Percentiles rank a stretch among this genome's conserved stretches.
These are phyloP conservation scores for Cryomyces antarcticus DNA, from an alignment of 495 filamentous ascomycete species.

Conservation along the genomic window DNA sequence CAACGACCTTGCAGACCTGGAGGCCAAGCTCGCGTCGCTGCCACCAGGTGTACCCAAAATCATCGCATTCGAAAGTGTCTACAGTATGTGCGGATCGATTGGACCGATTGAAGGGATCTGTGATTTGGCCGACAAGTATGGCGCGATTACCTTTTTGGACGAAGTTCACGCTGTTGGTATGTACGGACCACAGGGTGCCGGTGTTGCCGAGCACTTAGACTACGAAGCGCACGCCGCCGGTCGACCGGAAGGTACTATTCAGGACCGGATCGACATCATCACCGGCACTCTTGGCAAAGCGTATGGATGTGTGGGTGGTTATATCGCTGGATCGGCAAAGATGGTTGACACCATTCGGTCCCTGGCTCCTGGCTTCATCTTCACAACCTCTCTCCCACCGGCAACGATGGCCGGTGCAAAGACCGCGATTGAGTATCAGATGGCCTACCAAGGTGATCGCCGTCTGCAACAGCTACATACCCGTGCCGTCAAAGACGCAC, in stretches of 20 bases:
- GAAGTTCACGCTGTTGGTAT: slow-evolving; percentile 98
- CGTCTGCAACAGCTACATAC: slow-evolving; percentile 90
- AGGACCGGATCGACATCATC: slow-evolving; percentile 94
- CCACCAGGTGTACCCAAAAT: slow-evolving; percentile 79
- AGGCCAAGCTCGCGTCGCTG: slow-evolving; percentile 73
- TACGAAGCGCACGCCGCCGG: slow-evolving; percentile 57
- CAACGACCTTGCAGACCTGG: slow-evolving; percentile 79
- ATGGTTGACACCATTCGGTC: slow-evolving; percentile 93
- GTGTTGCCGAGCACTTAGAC: slow-evolving; percentile 93
- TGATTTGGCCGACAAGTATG: slow-evolving; percentile 91
- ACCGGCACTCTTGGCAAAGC: slow-evolving; percentile 94
- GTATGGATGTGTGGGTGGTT: slow-evolving; percentile 92
- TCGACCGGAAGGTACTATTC: slow-evolving; percentile 59
- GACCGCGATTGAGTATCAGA: slow-evolving; percentile 84
- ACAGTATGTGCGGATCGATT: slow-evolving; percentile 96
- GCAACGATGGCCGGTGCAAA: slow-evolving; percentile 92
- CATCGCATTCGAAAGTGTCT: slow-evolving; percentile 95
- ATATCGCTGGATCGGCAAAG: slow-evolving; percentile 76
- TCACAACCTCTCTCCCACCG: slow-evolving; percentile 89
- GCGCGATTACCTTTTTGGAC: slow-evolving; percentile 89
- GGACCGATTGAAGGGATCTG: slow-evolving; percentile 91
- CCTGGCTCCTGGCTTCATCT: slow-evolving; percentile 93
- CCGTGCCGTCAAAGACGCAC: slow-evolving; percentile 63
- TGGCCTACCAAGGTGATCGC: slow-evolving; percentile 58
- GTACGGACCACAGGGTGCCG: slow-evolving; percentile 92